Conservation (phyloP, 148 eudicot species). For the Chenopodium berlandieri region DNA sequence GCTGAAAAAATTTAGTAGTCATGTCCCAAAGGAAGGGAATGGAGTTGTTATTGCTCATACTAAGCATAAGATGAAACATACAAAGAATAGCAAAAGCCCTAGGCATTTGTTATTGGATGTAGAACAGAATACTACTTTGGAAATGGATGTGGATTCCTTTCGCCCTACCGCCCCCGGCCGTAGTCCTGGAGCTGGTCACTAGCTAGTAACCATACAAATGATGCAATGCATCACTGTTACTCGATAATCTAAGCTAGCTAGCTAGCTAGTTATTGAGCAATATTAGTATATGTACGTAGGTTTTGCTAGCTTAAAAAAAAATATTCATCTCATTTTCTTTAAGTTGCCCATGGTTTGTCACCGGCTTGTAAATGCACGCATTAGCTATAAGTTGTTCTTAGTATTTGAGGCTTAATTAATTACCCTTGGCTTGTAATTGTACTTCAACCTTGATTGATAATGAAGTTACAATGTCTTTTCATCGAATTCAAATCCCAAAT, state of each 20-base stretch:
- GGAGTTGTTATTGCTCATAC: neutral
- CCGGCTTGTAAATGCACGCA: neutral
- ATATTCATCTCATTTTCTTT: neutral
- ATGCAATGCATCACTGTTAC: too few relatives aligned
- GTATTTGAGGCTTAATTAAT: neutral
- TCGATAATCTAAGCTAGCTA: neutral
- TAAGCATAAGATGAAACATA: neutral
- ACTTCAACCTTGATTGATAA: neutral
- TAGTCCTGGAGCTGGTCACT: constrained; percentile 38
- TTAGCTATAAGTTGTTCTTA: neutral
- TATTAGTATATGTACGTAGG: constrained; percentile 3
- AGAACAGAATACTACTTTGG: neutral
- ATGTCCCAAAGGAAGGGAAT: neutral
- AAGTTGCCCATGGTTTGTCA: neutral
- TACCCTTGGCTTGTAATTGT: neutral
- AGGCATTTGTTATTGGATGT: neutral
- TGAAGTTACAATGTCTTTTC: neutral
- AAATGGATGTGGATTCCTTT: constrained; percentile 26
- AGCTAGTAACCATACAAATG: neutral
- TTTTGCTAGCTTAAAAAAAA: neutral
- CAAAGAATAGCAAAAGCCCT: neutral
- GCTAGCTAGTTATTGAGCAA: neutral
- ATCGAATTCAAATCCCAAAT: too few relatives aligned
- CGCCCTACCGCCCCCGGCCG: constrained; percentile 29
- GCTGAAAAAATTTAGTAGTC: neutral